Base-by-base conservation (phyloP, 495 filamentous ascomycete genomes). In the Paragyromitra xinjiangensis region DNA sequence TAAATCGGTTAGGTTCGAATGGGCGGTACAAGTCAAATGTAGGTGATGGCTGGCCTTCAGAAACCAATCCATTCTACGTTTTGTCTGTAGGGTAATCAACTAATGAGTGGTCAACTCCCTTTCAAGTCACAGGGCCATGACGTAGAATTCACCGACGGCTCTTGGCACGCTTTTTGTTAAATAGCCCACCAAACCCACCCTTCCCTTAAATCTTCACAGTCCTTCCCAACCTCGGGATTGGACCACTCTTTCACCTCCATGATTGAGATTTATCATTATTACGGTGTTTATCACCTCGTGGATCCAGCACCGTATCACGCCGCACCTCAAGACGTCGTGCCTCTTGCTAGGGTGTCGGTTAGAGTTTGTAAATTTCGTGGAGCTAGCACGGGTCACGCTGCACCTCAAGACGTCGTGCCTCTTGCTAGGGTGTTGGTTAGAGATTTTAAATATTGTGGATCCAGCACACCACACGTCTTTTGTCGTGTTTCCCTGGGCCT, bases 301-400 rank as follows among this genome's bases (percentile, higher is more conserved):
- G 40, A 65, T 12, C 63, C 40, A 65, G 63, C 19, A 64, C 62
- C 6, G 12, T 34, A 14, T 16, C 42, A 64, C 62, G 22, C 40
- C 16, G 6, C 62, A 45, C 40, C 62, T 64, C 39, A 64, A 64
- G 62, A 64, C 39, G 62, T 64, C 19, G 62, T 64, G 62, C 62
- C 62, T 45, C 59, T 63, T 63, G 59, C 34, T 63, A 63, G 59
- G 59, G 59, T 64, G 62, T 44, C 19, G 44, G 61, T 45, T 11
- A 45, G 50, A 53, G 16, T 9, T 44, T 44, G 42, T 44, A 44
- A 44, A 44, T 12, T n/a, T 22, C 48, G 48, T 51, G n/a, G 48
- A 51, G 48, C 48, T 16, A 51, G 48, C 48, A 22, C 48, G 4
- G 6, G 5, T 51, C 12, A 58, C 55, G 19, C 55, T 34, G 12